Percentiles rank a stretch among this genome's conserved stretches.
These are phyloP conservation scores for Phytophthora cactorum DNA, from an alignment of 352 stramenopile genomes.

Conservation along the genomic window DNA sequence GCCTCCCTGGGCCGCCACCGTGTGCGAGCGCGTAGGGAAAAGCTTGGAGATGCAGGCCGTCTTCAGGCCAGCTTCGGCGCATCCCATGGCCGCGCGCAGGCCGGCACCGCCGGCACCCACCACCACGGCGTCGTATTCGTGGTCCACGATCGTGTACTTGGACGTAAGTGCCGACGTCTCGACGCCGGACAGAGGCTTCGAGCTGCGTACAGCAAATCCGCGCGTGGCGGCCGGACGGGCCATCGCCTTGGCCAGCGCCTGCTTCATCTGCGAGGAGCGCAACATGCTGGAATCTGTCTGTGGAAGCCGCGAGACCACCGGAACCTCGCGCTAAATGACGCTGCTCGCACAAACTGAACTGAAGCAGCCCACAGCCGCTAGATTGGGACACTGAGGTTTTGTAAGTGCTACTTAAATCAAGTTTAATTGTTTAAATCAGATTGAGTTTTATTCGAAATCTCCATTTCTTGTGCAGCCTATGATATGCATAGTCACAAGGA, in stretches of 20 bases:
- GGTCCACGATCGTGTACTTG: slow-evolving; percentile 91
- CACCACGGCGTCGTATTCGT: slow-evolving; percentile 97
- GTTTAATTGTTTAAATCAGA: neutral
- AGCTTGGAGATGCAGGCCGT: slow-evolving; percentile 98
- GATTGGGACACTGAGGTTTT: neutral
- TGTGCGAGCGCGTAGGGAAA: slow-evolving; percentile 97
- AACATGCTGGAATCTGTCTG: slow-evolving; percentile 27
- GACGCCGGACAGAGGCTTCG: slow-evolving; percentile 30
- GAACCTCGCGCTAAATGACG: slow-evolving; percentile 7
- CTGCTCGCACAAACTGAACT: slow-evolving; percentile 20
- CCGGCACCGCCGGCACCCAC: slow-evolving; percentile 95
- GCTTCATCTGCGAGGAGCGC: slow-evolving; percentile 33
- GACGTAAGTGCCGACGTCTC: slow-evolving; percentile 48
- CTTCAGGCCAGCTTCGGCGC: slow-evolving; percentile 94
- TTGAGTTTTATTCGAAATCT: neutral
- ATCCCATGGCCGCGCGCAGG: slow-evolving; percentile 93
- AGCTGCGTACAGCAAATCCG: slow-evolving; percentile 34
- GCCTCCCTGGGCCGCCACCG: slow-evolving; percentile 96
- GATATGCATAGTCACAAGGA: neutral
- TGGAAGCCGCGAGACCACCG: slow-evolving; percentile 18
- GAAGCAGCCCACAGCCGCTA: slow-evolving; percentile 5
- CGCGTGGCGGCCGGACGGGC: slow-evolving; percentile 18
- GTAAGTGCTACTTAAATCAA: neutral
- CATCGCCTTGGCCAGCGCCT: slow-evolving; percentile 23
- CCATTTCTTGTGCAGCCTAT: neutral